Conservation (phyloP, 2,329 filamentous ascomycete species). For the Neofusicoccum cordaticola region DNA sequence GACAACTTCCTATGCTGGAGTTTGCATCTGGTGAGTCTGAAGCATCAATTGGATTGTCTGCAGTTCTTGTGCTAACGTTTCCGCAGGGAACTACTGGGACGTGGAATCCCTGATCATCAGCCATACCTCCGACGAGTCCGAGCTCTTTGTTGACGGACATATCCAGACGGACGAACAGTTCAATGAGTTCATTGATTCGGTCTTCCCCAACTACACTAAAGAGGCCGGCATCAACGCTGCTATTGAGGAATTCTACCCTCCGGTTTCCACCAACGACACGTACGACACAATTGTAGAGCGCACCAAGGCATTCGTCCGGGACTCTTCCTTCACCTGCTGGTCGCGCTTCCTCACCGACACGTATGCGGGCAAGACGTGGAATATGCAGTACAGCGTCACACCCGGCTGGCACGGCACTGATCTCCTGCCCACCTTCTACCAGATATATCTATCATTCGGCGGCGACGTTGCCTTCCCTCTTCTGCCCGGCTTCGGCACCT, state of each 20-base stretch:
- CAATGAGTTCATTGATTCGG: background rate
- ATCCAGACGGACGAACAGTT: conserved; percentile 16
- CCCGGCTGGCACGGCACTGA: conserved; percentile 17
- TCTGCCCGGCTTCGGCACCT: background rate
- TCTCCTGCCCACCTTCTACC: conserved; percentile 15
- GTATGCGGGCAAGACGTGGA: conserved; percentile 9
- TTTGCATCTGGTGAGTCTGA: background rate
- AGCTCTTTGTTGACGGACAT: conserved; percentile 13
- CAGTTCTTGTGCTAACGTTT: background rate
- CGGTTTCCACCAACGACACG: conserved; percentile 8
- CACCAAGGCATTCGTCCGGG: conserved; percentile 11
- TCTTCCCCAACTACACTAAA: conserved; percentile 4
- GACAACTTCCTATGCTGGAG: conserved; percentile 10
- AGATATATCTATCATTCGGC: conserved; percentile 8
- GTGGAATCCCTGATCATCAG: conserved; percentile 33
- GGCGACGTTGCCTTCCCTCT: background rate
- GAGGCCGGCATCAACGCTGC: conserved; percentile 11
- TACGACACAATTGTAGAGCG: conserved; percentile 1
- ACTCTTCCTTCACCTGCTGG: conserved; percentile 12
- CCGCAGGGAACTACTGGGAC: conserved; percentile 32
- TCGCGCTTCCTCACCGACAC: conserved; percentile 13
- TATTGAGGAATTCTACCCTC: background rate
- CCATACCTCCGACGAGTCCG: conserved; percentile 22
- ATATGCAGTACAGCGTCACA: conserved; percentile 13
- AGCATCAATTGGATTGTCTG: background rate